These are phyloP conservation scores for Cladosporium sphaerospermum DNA, from an alignment of 2,329 filamentous ascomycete genomes.

Conservation along the genomic window DNA sequence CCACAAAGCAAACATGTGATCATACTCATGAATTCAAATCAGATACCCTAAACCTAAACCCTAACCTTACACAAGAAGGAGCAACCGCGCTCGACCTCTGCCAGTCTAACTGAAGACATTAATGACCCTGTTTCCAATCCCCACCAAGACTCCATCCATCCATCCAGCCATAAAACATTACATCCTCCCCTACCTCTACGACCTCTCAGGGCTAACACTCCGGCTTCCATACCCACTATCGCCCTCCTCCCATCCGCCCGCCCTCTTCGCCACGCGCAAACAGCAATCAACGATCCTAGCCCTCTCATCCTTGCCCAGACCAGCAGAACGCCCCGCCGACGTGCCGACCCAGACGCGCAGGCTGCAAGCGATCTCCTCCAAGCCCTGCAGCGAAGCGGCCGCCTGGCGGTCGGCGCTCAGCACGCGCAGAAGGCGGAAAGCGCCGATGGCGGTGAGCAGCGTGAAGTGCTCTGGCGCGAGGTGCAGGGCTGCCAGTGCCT, in stretches of 20 bases:
- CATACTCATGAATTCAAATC: too few relatives aligned
- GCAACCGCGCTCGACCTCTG: constrained; percentile 9
- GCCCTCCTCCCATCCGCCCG: constrained; percentile 33
- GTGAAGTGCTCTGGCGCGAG: constrained; percentile 36
- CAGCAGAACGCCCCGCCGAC: constrained; percentile 35
- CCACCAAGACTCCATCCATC: background rate
- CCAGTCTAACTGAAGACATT: constrained; percentile 2
- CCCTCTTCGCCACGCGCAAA: constrained; percentile 37
- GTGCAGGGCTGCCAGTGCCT: constrained; percentile 35
- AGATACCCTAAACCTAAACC: background rate
- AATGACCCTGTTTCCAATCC: background rate
- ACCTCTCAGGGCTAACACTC: constrained; percentile 7
- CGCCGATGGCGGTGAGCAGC: constrained; percentile 42
- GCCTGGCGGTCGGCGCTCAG: constrained; percentile 32
- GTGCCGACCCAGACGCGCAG: constrained; percentile 44
- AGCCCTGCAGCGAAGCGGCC: constrained; percentile 30
- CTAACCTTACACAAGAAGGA: constrained; percentile 9
- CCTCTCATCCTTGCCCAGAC: constrained; percentile 34
- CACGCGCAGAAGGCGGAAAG: constrained; percentile 35
- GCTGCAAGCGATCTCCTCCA: constrained; percentile 39
- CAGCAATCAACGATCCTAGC: constrained; percentile 36
- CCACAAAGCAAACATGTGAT: background rate
- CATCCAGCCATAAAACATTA: background rate
- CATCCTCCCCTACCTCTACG: background rate
- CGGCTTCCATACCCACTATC: constrained; percentile 28